A percentile compares a stretch with the other conserved stretches of the same genome.
phyloP scores from a whole-genome alignment of 352 stramenopile genomes.

The Pythium sukuiense region DNA sequence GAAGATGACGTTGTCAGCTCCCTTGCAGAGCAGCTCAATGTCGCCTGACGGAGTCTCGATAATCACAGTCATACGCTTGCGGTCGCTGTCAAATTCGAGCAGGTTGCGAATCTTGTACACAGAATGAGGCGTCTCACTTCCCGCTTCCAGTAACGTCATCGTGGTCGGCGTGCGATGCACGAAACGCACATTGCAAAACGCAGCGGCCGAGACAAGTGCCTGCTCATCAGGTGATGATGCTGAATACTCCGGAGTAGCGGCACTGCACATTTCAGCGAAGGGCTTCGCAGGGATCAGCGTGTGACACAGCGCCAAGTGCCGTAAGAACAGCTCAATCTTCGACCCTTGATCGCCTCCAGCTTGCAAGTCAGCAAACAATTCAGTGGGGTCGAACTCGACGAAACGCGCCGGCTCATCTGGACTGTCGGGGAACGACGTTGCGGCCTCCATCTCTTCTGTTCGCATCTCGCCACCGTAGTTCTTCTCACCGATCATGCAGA shows the following conservation, averaged over 20 bases:
- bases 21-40: conserved; percentile 76
- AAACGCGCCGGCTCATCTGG: conserved; percentile 28
- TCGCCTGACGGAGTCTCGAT: conserved; percentile 69
- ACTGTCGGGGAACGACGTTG: conserved; percentile 2
- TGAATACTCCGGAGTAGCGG: conserved; percentile 69
- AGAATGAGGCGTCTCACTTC: conserved; percentile 25
- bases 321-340: conserved; percentile 59
- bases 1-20: conserved; percentile 81
- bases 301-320: conserved; percentile 81
- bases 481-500: conserved; percentile 92
- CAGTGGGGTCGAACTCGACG: conserved; percentile 71
- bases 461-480: conserved; percentile 88
- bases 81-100: conserved; percentile 96
- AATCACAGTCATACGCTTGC: conserved; percentile 98
- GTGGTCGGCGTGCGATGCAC: conserved; percentile 66
- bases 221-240: conserved; percentile 83
- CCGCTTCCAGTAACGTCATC: conserved; percentile 56
- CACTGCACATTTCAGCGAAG: conserved; percentile 73
- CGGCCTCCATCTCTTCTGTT: conserved; percentile 49
- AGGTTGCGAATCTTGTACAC: conserved; percentile 92
- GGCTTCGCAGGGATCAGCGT: conserved; percentile 76
- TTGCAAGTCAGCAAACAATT: conserved; percentile 61
- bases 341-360: conserved; percentile 36
- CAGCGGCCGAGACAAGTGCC: conserved; percentile 69
- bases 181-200: conserved; percentile 78